Base-by-base conservation (phyloP, 768 basidiomycete genomes). In the Termitomyces sp. region DNA sequence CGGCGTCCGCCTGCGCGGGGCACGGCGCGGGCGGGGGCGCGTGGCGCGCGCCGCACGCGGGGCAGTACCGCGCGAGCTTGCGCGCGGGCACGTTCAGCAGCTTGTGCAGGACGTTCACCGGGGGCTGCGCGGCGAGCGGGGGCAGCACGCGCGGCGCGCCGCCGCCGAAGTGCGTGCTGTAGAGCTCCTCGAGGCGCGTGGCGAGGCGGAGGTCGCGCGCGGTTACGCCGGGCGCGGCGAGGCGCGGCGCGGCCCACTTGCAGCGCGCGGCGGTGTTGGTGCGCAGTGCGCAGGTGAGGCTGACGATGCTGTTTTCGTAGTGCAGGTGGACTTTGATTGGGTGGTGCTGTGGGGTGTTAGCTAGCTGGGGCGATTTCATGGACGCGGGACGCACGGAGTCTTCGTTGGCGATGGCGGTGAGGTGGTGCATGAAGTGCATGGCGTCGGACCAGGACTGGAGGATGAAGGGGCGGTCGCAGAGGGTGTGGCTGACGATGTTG, bases 191-290 rank as follows among this genome's bases (percentile, higher is more conserved):
- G n/a, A 78, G 61, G 13, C 69, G 67, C 8, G 68, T 66, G 8
- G 81, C 83, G 34, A 83, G 67, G 47, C 82, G 79, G 33, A 82
- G 55, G 60, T 85, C 84, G 31, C 79, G 79, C 5, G 69, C 64
- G 0, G 83, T 83, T 45, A 84, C 74, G 13, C 81, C 78, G 0
- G 80, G 72, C 4, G 54, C 44, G 10, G 3, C 8, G 0, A 18
- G 0, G 39, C 8, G 39, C 13, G 33, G 26, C 5, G 2, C 20
- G 24, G 47, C 26, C 62, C 59, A 56, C 4, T 20, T n/a, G 5
- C 59, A 58, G 9, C 62, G 63, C 24, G 37, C 20, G 5, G 69
- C 68, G 15, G 62, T 64, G 58, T 73, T 67, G 0, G 73, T 74
- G 28, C 62, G 62, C 8, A 65, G 60, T 12, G 56, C 50, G 29